phyloP scores from a whole-genome alignment of 2,329 filamentous ascomycete species.

The Metarhizium humberi region DNA sequence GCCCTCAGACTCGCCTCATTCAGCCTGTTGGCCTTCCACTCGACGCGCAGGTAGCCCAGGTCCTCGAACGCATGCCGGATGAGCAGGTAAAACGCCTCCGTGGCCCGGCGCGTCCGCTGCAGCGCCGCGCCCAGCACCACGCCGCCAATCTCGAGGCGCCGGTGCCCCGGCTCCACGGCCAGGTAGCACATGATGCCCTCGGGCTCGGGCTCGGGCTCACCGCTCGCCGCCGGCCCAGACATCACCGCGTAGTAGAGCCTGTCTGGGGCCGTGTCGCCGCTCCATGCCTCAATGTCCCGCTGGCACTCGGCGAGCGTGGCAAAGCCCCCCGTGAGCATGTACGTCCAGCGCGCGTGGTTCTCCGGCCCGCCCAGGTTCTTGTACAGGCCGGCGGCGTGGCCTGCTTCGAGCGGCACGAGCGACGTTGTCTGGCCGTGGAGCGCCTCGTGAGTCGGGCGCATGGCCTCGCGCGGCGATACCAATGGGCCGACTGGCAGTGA shows the following conservation, averaged over 20 bases:
- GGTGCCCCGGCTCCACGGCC: constrained; percentile 36
- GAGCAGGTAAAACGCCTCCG: constrained; percentile 49
- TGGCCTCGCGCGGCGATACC: constrained; percentile 3
- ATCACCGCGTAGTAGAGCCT: constrained; percentile 36
- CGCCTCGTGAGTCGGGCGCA: constrained; percentile 7
- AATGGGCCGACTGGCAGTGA: constrained; percentile 4
- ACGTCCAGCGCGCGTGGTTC: constrained; percentile 24
- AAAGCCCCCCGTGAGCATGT: constrained; percentile 19
- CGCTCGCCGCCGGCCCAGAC: constrained; percentile 15
- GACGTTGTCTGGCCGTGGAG: constrained; percentile 22
- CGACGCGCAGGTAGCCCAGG: constrained; percentile 45
- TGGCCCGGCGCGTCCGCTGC: constrained; percentile 44
- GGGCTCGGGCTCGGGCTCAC: constrained; percentile 15
- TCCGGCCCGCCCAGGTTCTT: constrained; percentile 21
- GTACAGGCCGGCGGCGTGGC: constrained; percentile 20
- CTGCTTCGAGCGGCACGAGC: constrained; percentile 16
- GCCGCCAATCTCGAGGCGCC: constrained; percentile 47
- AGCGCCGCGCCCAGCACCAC: constrained; percentile 37
- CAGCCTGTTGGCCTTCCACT: constrained; percentile 55
- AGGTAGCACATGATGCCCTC: constrained; percentile 36
- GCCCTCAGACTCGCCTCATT: constrained; percentile 46
- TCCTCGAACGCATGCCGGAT: constrained; percentile 39
- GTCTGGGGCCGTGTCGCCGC: constrained; percentile 17
- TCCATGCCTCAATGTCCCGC: constrained; percentile 11
- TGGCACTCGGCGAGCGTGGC: constrained; percentile 12